phyloP scores from a whole-genome alignment of 805 yeast species.

The Candida nonsorbophila region DNA sequence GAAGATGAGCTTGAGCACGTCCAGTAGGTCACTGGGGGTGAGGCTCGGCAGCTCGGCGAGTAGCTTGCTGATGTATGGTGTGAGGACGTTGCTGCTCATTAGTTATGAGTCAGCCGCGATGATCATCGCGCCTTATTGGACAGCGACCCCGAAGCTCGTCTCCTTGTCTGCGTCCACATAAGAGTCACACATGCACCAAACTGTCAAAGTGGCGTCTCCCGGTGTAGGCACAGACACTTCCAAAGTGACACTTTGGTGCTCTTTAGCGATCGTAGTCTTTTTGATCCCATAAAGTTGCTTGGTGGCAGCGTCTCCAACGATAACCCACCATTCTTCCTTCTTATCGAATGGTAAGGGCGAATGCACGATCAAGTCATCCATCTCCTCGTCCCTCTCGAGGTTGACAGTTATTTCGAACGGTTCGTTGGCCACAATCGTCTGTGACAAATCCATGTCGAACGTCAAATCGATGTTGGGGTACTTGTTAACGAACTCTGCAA shows the following conservation, averaged over 20 bases:
- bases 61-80: conserved; percentile 64
- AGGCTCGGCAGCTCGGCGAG: conserved; percentile 56
- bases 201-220: conserved; percentile 58
- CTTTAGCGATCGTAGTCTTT: conserved; percentile 50
- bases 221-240: conserved; percentile 52
- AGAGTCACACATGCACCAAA: conserved; percentile 90
- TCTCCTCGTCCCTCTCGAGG: conserved; percentile 71
- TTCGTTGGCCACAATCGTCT: conserved; percentile 40
- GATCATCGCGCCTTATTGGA: conserved; percentile 13
- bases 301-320: conserved; percentile 61
- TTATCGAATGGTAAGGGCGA: conserved; percentile 62
- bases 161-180: conserved; percentile 93
- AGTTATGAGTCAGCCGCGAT: background rate
- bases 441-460: conserved; percentile 43
- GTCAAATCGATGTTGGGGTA: conserved; percentile 81
- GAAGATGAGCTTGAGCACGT: conserved; percentile 59
- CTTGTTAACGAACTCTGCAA: conserved; percentile 84
- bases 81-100: conserved; percentile 17
- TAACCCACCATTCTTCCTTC: conserved; percentile 81
- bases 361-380: conserved; percentile 54
- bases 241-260: conserved; percentile 47
- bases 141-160: conserved; percentile 48
- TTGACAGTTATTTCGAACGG: conserved; percentile 43
- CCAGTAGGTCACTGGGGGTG: conserved; percentile 57
- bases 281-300: conserved; percentile 70